Base-by-base conservation (phyloP, 495 filamentous ascomycete species). In the Tetracladium marchalianum region DNA sequence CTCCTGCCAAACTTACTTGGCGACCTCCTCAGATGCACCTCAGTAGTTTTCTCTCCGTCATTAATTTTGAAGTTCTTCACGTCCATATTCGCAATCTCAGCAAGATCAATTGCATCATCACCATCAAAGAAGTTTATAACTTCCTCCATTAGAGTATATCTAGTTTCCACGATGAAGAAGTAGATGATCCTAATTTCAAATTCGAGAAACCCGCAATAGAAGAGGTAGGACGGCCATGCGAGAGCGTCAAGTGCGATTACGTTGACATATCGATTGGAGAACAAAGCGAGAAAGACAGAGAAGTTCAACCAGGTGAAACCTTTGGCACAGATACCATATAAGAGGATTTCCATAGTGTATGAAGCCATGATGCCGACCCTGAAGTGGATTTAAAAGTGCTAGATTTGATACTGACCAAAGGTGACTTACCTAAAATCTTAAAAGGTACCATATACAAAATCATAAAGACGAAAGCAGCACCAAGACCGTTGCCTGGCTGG, bases 401-500 rank as follows among this genome's bases (percentile, higher is more conserved):
- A n/a, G n/a, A n/a, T n/a, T n/a, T 36, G 56, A 52, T 35, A 56
- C 46, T n/a, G 52, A 54, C 24, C 15, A 24, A 34, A 5, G 24
- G 51, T 38, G 54, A 52, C 62, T 15, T 53, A 54, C 13, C 43
- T 46, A 39, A 55, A 53, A 49, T 40, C 31, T 31, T 61, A 61
- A 49, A 53, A 58, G 44, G 43, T 43, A 27, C 48, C 51, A 49
- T 56, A 65, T 27, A 62, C 16, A 46, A 60, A 66, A 63, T 64
- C 51, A 64, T 59, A 41, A 44, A 44, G 38, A 66, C 48, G 44
- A 63, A 57, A 22, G 55, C 57, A 35, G 12, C 46, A n/a, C 54
- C 51, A 11, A 35, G 17, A 13, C 32, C 43, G 3, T 31, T 34
- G 9, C 13, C 15, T 12, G 13, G 43, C 8, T 11, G 11, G 3